phyloP scores from a whole-genome alignment of 495 filamentous ascomycete species.

The Monascus purpureus region DNA sequence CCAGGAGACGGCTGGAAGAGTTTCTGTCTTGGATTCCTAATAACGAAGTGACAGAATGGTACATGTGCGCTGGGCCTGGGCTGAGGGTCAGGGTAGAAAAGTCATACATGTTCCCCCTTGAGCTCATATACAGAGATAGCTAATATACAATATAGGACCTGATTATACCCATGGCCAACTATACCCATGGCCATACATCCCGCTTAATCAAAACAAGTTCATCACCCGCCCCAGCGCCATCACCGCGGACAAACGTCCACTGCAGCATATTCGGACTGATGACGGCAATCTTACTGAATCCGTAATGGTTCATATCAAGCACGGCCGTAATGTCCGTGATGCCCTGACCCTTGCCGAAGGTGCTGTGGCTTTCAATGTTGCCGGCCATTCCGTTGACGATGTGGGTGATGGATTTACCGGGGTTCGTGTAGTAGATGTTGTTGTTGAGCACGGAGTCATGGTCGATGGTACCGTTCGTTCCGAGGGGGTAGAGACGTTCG shows the following conservation, averaged over 20 bases:
- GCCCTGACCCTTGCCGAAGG: constrained; percentile 15
- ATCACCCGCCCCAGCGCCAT: too few relatives aligned
- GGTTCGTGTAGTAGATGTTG: constrained; percentile 27
- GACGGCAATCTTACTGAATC: constrained; percentile 35
- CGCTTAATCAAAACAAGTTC: too few relatives aligned
- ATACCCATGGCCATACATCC: too few relatives aligned
- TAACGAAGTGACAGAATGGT: too few relatives aligned
- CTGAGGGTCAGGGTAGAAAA: too few relatives aligned
- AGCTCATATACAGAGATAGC: too few relatives aligned
- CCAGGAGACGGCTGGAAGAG: too few relatives aligned
- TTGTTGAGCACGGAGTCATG: constrained; percentile 23
- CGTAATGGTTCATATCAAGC: constrained; percentile 32
- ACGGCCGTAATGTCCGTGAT: constrained; percentile 29
- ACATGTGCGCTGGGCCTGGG: too few relatives aligned
- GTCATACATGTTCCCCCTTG: too few relatives aligned
- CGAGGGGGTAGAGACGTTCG: constrained; percentile 30
- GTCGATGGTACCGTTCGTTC: constrained; percentile 19
- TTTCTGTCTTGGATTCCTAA: too few relatives aligned
- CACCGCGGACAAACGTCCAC: constrained; percentile 32
- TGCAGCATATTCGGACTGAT: constrained; percentile 25
- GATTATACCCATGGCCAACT: too few relatives aligned
- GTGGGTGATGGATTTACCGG: constrained; percentile 33
- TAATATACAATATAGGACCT: too few relatives aligned
- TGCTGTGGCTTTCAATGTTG: constrained; percentile 30
- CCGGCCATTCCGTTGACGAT: constrained; percentile 33